Evolutionary conservation across 2,329 filamentous ascomycete species (phyloP).

Genomic region (Aspergillus fructus): DNA sequence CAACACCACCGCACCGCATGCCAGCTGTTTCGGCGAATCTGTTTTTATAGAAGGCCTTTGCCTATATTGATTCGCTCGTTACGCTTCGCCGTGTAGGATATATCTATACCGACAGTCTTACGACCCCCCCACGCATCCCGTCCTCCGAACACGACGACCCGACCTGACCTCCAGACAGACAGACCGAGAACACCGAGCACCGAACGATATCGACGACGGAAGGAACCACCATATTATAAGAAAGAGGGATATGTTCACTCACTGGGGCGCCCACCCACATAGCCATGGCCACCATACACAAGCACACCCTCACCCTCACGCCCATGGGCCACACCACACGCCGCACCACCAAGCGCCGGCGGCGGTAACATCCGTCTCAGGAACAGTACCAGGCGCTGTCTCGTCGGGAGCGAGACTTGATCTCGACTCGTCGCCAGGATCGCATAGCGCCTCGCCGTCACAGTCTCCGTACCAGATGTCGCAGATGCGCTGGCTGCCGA

Average conservation of each 20-base stretch:
- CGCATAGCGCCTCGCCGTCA: slow-evolving; percentile 7
- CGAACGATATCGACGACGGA: too few species aligned
- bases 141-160: too few species aligned
- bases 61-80: not conserved
- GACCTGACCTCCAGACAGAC: too few species aligned
- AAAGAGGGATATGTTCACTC: slow-evolving; percentile 2
- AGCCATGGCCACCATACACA: not conserved
- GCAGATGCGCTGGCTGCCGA: slow-evolving; percentile 27
- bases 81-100: too few species aligned
- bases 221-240: too few species aligned
- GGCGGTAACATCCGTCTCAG: not conserved
- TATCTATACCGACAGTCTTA: too few species aligned
- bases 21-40: not conserved
- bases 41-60: not conserved
- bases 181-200: too few species aligned
- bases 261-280: slow-evolving; percentile 2
- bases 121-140: too few species aligned
- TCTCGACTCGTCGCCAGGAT: not conserved
- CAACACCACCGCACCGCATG: not conserved
- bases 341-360: not conserved
- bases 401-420: not conserved
- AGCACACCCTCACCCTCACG: not conserved
- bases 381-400: not conserved
- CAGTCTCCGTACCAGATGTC: slow-evolving; percentile 22
- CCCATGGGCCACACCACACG: not conserved